Evolutionary conservation across 148 eudicot genomes (phyloP).

Genomic region (Camellia sinensis): DNA sequence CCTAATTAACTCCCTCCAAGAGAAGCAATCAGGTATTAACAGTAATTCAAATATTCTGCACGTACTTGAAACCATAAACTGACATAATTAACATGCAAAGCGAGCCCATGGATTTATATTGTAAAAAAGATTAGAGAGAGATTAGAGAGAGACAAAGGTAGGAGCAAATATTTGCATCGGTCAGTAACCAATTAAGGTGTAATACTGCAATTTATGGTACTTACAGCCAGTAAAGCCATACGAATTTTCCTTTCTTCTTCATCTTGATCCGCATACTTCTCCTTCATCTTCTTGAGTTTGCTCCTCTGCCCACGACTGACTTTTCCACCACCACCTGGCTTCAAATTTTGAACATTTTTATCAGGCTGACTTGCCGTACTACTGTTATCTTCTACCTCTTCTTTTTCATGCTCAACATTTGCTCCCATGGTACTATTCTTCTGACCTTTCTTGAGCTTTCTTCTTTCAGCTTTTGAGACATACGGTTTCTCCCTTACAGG

Average conservation of each 20-base stretch:
- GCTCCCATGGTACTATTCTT: slow-evolving; percentile 38
- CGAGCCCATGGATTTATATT: neutral
- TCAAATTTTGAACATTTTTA: slow-evolving; percentile 34
- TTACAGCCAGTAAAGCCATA: slow-evolving; percentile 92
- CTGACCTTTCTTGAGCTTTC: slow-evolving; percentile 82
- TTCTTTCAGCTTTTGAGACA: slow-evolving; percentile 88
- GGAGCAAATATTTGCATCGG: neutral
- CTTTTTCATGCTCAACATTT: slow-evolving; percentile 30
- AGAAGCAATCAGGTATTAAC: neutral
- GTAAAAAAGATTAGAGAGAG: too few relatives aligned
- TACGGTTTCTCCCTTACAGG: slow-evolving; percentile 68
- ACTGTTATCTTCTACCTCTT: slow-evolving; percentile 29
- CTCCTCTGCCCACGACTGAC: slow-evolving; percentile 84
- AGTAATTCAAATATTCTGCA: neutral
- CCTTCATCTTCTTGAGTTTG: slow-evolving; percentile 94
- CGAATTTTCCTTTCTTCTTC: slow-evolving; percentile 92
- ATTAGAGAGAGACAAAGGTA: neutral
- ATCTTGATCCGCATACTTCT: slow-evolving; percentile 95
- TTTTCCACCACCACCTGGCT: slow-evolving; percentile 57
- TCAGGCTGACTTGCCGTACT: slow-evolving; percentile 37
- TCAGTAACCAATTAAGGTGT: slow-evolving; percentile 10
- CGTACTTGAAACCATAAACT: neutral
- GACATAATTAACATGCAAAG: slow-evolving; percentile 1
- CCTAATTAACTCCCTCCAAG: neutral
- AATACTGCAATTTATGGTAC: slow-evolving; percentile 25